Conservation (phyloP, 345 rosid genomes). For the Geranium brycei region DNA sequence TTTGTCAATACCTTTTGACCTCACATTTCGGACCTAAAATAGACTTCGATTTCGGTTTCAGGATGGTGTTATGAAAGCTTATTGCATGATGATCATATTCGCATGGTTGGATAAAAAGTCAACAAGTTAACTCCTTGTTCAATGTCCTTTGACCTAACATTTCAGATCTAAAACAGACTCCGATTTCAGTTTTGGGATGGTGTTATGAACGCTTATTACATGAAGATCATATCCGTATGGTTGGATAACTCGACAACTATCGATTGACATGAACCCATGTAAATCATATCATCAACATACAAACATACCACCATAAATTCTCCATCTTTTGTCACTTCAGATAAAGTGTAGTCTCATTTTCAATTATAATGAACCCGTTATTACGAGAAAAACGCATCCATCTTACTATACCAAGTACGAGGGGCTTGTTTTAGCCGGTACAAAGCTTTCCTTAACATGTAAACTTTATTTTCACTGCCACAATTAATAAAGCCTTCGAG, state of each 20-base stretch:
- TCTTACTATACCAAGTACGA: not conserved
- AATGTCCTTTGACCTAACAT: no score
- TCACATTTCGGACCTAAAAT: no score
- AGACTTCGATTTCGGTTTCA: no score
- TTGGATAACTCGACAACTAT: not conserved
- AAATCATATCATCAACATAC: not conserved
- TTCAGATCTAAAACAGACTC: no score
- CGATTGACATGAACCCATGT: not conserved
- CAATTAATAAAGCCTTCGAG: not conserved
- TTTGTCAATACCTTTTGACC: no score
- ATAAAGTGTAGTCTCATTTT: not conserved
- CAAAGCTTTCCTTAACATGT: not conserved
- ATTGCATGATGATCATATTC: no score
- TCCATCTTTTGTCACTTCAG: not conserved
- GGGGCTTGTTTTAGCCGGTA: not conserved
- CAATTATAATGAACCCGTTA: not conserved
- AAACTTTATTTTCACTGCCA: not conserved
- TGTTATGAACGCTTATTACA: no score
- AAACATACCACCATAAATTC: not conserved
- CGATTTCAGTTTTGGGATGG: no score
- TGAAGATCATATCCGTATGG: no score
- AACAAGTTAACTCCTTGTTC: no score
- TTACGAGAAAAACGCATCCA: not conserved
- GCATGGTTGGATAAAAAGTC: no score
- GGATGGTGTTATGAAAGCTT: no score